Percentiles rank a stretch among this genome's conserved stretches.
Evolutionary conservation across 2,329 filamentous ascomycete species (phyloP).

Genomic region (Hypoxylon sp.): DNA sequence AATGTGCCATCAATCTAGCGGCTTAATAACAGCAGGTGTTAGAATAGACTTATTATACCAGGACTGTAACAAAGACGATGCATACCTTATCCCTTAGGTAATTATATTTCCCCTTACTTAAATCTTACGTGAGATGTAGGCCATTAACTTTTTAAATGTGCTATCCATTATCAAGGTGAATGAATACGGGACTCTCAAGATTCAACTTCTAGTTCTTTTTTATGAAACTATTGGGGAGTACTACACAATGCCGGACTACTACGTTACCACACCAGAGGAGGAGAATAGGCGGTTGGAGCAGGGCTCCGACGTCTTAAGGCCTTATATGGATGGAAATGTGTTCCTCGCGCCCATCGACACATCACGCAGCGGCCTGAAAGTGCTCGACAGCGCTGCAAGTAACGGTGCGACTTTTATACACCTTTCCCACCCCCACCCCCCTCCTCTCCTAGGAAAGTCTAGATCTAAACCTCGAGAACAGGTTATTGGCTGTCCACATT

Average conservation of each 20-base stretch:
- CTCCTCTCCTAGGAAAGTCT: neutral
- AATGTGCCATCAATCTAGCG: no score
- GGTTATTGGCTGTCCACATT: conserved; percentile 28
- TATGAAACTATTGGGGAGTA: no score
- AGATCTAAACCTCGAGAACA: neutral
- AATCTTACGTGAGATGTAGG: no score
- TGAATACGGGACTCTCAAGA: neutral
- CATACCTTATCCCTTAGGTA: no score
- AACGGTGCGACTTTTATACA: conserved; percentile 12
- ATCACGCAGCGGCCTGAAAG: conserved; percentile 4
- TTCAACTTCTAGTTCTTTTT: neutral
- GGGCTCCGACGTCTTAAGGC: conserved; percentile 2
- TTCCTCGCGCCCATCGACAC: conserved; percentile 31
- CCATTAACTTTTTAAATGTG: neutral
- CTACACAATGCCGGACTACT: conserved; percentile 25
- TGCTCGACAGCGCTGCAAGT: conserved; percentile 31
- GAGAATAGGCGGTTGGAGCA: conserved; percentile 33
- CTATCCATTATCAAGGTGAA: neutral
- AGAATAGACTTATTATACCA: no score
- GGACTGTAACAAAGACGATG: no score
- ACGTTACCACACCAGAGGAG: conserved; percentile 15
- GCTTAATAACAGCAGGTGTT: no score
- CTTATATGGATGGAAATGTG: conserved; percentile 32
- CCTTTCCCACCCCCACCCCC: no score
- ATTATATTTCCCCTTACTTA: no score